Evolutionary conservation across 208 protist species (phyloP), one percentile per base, ranked within the genome.

Genomic region (Acanthamoeba sp.): DNA sequence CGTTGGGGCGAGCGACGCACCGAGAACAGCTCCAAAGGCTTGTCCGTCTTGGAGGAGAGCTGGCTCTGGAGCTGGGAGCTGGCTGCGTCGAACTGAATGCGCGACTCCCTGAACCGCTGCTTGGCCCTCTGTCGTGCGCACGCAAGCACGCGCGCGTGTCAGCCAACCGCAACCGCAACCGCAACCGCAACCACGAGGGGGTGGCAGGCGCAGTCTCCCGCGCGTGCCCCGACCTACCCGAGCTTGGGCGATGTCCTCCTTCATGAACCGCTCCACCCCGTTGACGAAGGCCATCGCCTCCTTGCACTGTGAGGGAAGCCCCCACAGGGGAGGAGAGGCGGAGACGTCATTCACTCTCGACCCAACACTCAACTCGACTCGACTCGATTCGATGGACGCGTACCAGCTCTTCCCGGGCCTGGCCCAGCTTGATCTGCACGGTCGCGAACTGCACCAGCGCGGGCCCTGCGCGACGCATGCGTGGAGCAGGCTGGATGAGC

Each of bases 71-170:
- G 52, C 1, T 52, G 50, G 22, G 42, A 29, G 80, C 45, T 89
- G 40, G 80, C 50, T 5, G 45, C n/a, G 24, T 89, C 80, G 29
- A 89, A 89, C 32, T 89, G 80, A 40, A 89, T 89, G 29, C 80
- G 80, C 50, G 80, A 14, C 80, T 89, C 80, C 29, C 80, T 29
- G 80, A 89, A 89, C 22, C 80, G 42, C 18, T 55, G 48, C 52
- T 89, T 89, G 40, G 80, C 52, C 32, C 52, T 55, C 78, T 87
- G 78, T 57, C 7, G 38, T 73, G 64, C 32, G 64, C 4, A 18
- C n/a, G 16, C 24, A 16, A 5, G 32, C 24, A 36, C 24, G 32
- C 64, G 64, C n/a, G 24, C 6, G 18, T n/a, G 64, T n/a, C 10
- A 73, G 24, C 4, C 24, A 36, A n/a, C n/a, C n/a, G n/a, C n/a